Conservation (phyloP, 345 rosid species). For the Arabidopsis suecica region DNA sequence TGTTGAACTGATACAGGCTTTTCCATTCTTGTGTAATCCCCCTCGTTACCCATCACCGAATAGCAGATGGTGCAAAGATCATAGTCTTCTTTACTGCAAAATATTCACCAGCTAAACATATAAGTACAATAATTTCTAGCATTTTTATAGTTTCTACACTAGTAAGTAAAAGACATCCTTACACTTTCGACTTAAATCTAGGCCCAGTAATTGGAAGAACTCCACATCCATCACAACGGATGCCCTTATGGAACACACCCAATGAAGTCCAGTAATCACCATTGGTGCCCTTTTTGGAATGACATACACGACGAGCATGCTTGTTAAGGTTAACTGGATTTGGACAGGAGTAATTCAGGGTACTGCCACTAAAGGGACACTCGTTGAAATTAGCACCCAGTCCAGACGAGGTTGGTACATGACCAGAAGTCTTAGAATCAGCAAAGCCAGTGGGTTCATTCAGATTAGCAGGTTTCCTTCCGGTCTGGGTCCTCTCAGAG, state of each 20-base stretch:
- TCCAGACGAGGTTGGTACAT: conserved; percentile 18
- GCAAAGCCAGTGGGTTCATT: conserved; percentile 30
- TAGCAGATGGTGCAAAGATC: conserved; percentile 95
- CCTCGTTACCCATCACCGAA: conserved; percentile 64
- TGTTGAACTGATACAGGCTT: conserved; percentile 54
- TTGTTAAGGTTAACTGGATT: conserved; percentile 1
- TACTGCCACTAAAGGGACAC: conserved; percentile 67
- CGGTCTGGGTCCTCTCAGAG: conserved; percentile 29
- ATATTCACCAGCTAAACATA: neutral
- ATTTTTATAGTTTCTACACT: neutral
- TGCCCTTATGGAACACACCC: conserved; percentile 77
- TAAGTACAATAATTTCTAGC: neutral
- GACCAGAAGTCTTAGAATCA: conserved; percentile 27
- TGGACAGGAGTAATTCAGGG: conserved; percentile 33
- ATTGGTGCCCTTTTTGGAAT: conserved; percentile 44
- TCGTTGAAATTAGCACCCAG: conserved; percentile 46
- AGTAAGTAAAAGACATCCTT: conserved; percentile 43
- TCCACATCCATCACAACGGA: conserved; percentile 93
- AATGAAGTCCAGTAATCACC: conserved; percentile 42
- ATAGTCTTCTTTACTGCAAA: conserved; percentile 73
- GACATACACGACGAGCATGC: conserved; percentile 27
- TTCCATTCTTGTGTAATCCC: conserved; percentile 74
- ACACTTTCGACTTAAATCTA: conserved; percentile 92
- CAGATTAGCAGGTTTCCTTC: conserved; percentile 29
- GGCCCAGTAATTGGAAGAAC: conserved; percentile 87